Base-by-base conservation (phyloP, 116 monocot species). In the Posidonia oceanica region DNA sequence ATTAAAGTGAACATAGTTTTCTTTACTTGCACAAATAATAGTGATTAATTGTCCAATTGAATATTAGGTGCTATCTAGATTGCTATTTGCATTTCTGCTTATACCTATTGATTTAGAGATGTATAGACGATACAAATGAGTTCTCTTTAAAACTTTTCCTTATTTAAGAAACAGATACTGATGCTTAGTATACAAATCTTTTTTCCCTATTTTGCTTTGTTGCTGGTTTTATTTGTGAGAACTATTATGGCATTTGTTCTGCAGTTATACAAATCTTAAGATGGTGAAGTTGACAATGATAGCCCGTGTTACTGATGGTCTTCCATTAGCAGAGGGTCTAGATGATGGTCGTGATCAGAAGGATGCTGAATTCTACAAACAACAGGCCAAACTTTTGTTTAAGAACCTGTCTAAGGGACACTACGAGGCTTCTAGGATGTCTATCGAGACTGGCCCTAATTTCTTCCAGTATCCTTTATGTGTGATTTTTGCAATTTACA, bases 261-360 rank as follows among this genome's bases (percentile, higher is more conserved):
- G 67, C 20, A 51, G 44, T 67, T 4, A 37, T 53, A 2, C 41
- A 36, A 17, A 15, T 20, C 37, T 16, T 63, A 75, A 84, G 72
- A 96, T 96, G 96, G 91, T 96, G 81, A 96, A 96, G 76, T 75
- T 95, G 72, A 95, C 95, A 54, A 85, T 95, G 91, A 88, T 95
- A 83, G 95, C 95, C 41, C 91, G 91, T 75, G 87, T 96, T 36
- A 96, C 91, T 74, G 96, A 96, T 74, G 96, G 91, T 41, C 96
- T 96, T 79, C 89, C 96, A 61, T 80, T 96, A 74, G 96, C 87
- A 18, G 96, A 96, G 85, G 96, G 96, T 51, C 72, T 96, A 69
- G 96, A 96, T 73, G 91, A 91, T 82, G 85, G 95, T 48, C 91
- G 91, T 66, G 91, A 95, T 80, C 84, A 81, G 67, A 88, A 88